These are phyloP conservation scores for Citrullus colocynthis DNA, from an alignment of 306 rosid species.

Conservation along the genomic window DNA sequence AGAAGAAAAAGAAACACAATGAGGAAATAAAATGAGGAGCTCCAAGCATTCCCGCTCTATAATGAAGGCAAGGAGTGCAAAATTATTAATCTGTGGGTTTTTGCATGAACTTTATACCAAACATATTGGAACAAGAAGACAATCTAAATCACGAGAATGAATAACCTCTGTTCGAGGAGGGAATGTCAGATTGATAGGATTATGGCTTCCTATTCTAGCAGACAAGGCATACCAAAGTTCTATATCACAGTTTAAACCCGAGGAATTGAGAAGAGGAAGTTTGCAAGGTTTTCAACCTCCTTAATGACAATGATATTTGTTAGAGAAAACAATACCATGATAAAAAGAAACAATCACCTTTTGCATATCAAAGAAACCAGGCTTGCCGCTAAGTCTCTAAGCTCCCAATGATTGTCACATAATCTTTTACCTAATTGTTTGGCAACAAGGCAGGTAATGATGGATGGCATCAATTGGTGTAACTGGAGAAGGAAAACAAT, in stretches of 20 bases:
- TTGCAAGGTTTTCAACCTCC: background rate
- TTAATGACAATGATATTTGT: background rate
- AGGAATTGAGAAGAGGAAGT: background rate
- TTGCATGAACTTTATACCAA: background rate
- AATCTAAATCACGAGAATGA: background rate
- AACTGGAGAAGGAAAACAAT: constrained; percentile 35
- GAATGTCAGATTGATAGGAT: background rate
- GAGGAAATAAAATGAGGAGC: background rate
- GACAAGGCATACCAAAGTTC: background rate
- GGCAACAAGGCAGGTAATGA: constrained; percentile 80
- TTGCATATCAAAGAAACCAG: constrained; percentile 69
- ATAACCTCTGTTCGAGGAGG: background rate
- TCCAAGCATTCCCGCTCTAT: background rate
- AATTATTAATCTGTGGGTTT: background rate
- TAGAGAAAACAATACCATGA: background rate
- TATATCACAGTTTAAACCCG: background rate
- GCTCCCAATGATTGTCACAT: constrained; percentile 90
- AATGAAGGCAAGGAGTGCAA: background rate
- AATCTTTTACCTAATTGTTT: constrained; percentile 63
- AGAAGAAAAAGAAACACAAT: background rate
- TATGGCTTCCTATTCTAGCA: background rate
- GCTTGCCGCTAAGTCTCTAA: constrained; percentile 68
- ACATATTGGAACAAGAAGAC: background rate
- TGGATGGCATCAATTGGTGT: constrained; percentile 87
- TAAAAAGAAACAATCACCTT: constrained; percentile 39